A percentile compares a stretch with the other conserved stretches of the same genome.
Evolutionary conservation across 768 basidiomycete genomes (phyloP).

Genomic region (Tricholoma matsutake): DNA sequence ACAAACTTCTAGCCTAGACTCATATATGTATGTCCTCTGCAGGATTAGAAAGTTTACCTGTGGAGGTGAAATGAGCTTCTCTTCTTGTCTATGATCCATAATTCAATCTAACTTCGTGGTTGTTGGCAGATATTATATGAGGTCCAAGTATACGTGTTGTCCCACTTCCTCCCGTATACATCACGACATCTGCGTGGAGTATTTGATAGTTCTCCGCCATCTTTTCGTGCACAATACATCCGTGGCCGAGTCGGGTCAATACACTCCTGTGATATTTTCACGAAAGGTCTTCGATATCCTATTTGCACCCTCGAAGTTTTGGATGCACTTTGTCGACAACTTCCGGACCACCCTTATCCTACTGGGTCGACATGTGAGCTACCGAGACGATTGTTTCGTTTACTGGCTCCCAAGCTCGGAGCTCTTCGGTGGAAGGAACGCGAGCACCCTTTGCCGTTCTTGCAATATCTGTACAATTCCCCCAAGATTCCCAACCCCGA

Average conservation of each 20-base stretch:
- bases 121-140: slow-evolving; percentile 67
- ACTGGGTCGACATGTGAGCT: slow-evolving; percentile 39
- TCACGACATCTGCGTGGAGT: slow-evolving; percentile 51
- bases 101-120: slow-evolving; percentile 8
- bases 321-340: slow-evolving; percentile 35
- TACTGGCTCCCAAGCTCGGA: slow-evolving; percentile 32
- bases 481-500: slow-evolving; percentile 42
- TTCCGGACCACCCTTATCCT: slow-evolving; percentile 30
- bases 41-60: slow-evolving; percentile 33
- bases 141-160: slow-evolving; percentile 69
- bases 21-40: not conserved
- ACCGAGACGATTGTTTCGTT: slow-evolving; percentile 66
- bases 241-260: slow-evolving; percentile 24
- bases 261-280: slow-evolving; percentile 32
- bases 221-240: slow-evolving; percentile 69
- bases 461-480: slow-evolving; percentile 51
- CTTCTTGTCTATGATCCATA: not conserved
- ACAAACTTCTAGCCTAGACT: too few species aligned
- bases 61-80: slow-evolving; percentile 32
- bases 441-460: slow-evolving; percentile 62
- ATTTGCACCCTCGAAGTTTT: slow-evolving; percentile 56
- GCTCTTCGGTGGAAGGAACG: slow-evolving; percentile 38
- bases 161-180: slow-evolving; percentile 56
- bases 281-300: slow-evolving; percentile 57
- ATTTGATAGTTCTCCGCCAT: slow-evolving; percentile 52